phyloP scores from a whole-genome alignment of 495 filamentous ascomycete genomes.

The Penicillium mononematosum region DNA sequence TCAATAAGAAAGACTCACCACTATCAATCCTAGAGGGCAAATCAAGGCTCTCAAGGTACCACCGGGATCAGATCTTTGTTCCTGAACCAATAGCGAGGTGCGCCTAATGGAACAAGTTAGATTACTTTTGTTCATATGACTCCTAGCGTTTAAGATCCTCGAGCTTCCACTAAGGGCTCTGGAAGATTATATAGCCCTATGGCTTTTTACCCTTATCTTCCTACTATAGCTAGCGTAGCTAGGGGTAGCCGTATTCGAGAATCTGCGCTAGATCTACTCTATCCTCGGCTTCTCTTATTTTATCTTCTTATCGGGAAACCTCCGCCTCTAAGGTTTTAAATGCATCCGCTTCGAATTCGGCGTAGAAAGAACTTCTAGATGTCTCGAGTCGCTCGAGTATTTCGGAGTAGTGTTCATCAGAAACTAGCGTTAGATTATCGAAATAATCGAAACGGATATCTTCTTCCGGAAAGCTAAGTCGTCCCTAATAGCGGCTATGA shows the following conservation, averaged over 20 bases:
- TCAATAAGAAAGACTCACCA: slow-evolving; percentile 3
- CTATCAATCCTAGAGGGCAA: not conserved
- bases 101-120: not conserved
- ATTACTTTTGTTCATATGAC: slow-evolving; percentile 2
- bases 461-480: not conserved
- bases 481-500: slow-evolving; percentile 5
- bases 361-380: slow-evolving; percentile 3
- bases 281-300: slow-evolving; percentile 1
- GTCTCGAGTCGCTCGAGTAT: not conserved
- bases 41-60: not conserved
- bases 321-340: not conserved
- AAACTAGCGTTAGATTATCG: not conserved
- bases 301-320: not conserved
- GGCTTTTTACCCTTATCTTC: slow-evolving; percentile 3
- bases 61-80: not conserved
- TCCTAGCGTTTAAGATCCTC: slow-evolving; percentile 8
- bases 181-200: slow-evolving; percentile 7
- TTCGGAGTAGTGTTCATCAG: not conserved
- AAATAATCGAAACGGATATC: not conserved
- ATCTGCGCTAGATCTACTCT: not conserved
- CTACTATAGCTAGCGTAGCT: slow-evolving; percentile 4
- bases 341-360: slow-evolving; percentile 3
- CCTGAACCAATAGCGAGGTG: slow-evolving; percentile 3
- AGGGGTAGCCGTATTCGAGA: slow-evolving; percentile 1
- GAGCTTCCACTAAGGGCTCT: slow-evolving; percentile 3